Evolutionary conservation across 768 basidiomycete genomes (phyloP).

Genomic region (Pleurotus cornucopiae): DNA sequence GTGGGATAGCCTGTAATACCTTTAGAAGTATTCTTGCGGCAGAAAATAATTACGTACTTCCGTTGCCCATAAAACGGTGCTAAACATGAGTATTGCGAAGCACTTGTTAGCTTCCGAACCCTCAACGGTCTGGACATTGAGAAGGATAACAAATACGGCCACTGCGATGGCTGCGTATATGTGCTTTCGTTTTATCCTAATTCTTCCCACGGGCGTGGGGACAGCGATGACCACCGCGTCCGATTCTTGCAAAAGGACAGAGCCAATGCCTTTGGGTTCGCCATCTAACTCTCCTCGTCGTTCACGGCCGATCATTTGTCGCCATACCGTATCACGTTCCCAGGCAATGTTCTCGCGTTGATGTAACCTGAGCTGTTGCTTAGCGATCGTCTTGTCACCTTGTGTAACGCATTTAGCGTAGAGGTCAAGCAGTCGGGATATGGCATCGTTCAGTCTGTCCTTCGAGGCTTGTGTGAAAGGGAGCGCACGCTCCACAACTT

Average conservation of each 20-base stretch:
- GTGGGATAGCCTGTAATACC: constrained; percentile 76
- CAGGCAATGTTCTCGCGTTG: constrained; percentile 93
- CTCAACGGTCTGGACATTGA: constrained; percentile 59
- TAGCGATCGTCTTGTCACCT: constrained; percentile 64
- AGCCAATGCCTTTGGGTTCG: constrained; percentile 31
- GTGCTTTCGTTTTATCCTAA: constrained; percentile 63
- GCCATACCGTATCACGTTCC: constrained; percentile 97
- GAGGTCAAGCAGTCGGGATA: constrained; percentile 58
- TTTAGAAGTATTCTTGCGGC: background rate
- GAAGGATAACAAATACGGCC: constrained; percentile 50
- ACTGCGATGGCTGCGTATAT: constrained; percentile 56
- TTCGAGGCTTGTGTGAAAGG: constrained; percentile 71
- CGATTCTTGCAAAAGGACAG: constrained; percentile 38
- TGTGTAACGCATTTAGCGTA: constrained; percentile 85
- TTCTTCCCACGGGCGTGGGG: constrained; percentile 59
- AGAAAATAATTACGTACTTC: constrained; percentile 53
- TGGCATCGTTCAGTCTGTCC: constrained; percentile 53
- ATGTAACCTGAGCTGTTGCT: constrained; percentile 79
- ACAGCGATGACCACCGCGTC: constrained; percentile 48
- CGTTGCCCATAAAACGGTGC: constrained; percentile 93
- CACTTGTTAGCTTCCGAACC: constrained; percentile 79
- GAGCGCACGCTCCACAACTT: constrained; percentile 56
- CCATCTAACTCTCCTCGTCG: constrained; percentile 54
- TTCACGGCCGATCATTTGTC: constrained; percentile 87
- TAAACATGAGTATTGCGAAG: constrained; percentile 84